Evolutionary conservation across 2,329 filamentous ascomycete species (phyloP).

Genomic region (Xylariales sp.): DNA sequence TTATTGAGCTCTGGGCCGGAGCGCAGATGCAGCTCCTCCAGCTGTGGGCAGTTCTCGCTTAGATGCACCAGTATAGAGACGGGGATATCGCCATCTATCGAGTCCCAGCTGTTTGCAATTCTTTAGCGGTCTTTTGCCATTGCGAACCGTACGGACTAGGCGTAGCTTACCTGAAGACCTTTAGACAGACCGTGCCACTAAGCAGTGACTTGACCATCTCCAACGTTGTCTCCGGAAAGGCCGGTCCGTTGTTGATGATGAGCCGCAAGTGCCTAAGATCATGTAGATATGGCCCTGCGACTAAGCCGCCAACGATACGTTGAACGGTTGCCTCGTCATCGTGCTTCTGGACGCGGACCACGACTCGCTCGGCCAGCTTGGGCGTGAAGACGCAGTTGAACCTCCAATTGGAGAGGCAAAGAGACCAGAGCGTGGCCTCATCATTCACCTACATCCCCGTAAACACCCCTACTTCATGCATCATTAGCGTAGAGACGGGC

Average conservation of each 20-base stretch:
- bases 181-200: slow-evolving; percentile 8
- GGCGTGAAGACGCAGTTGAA: slow-evolving; percentile 35
- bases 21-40: slow-evolving; percentile 31
- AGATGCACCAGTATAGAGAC: slow-evolving; percentile 17
- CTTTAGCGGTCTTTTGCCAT: too few relatives aligned
- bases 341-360: slow-evolving; percentile 15
- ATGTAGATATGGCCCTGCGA: slow-evolving; percentile 28
- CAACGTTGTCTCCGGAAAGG: slow-evolving; percentile 16
- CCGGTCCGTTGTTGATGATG: slow-evolving; percentile 18
- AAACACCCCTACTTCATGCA: background rate
- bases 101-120: slow-evolving; percentile 25
- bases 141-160: too few relatives aligned
- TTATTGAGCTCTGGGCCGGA: slow-evolving; percentile 19
- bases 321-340: slow-evolving; percentile 11
- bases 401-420: slow-evolving; percentile 29
- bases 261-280: slow-evolving; percentile 27
- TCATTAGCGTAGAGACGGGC: too few relatives aligned
- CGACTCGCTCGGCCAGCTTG: slow-evolving; percentile 23
- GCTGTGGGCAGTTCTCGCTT: slow-evolving; percentile 5
- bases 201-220: slow-evolving; percentile 25
- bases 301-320: slow-evolving; percentile 16
- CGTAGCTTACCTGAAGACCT: slow-evolving; percentile 31
- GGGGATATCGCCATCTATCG: slow-evolving; percentile 25
- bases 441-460: slow-evolving; percentile 22
- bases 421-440: slow-evolving; percentile 26